These are phyloP conservation scores for Gardenia jasminoides DNA, from an alignment of 257 asterid species.

Conservation along the genomic window DNA sequence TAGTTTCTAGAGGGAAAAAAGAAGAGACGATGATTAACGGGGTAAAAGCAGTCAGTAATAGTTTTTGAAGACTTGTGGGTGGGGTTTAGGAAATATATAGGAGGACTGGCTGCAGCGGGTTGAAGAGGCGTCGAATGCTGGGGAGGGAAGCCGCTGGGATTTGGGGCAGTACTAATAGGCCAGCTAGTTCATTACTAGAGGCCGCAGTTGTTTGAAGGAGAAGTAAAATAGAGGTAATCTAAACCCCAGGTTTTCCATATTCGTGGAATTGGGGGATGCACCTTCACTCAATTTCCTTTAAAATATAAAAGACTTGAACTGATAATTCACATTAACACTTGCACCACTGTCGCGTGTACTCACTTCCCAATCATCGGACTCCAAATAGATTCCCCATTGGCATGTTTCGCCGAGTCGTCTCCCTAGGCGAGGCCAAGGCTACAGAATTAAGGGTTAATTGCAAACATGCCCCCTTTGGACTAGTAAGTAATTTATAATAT, in stretches of 20 bases:
- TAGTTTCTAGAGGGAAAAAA: background rate
- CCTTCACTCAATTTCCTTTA: constrained; percentile 24
- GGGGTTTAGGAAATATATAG: constrained; percentile 5
- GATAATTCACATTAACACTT: constrained; percentile 8
- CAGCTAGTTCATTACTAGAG: constrained; percentile 6
- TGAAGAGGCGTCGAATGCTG: background rate
- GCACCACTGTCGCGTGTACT: constrained; percentile 34
- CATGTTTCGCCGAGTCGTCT: background rate
- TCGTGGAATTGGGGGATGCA: constrained; percentile 61
- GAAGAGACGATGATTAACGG: background rate
- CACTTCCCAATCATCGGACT: constrained; percentile 28
- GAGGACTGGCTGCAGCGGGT: background rate
- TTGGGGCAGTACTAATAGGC: background rate
- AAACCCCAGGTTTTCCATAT: constrained; percentile 43
- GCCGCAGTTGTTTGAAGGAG: constrained; percentile 44
- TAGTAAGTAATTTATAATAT: too few relatives aligned
- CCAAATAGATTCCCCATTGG: background rate
- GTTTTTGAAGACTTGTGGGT: background rate
- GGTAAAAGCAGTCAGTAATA: background rate
- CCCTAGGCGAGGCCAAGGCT: background rate
- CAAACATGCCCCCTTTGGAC: background rate
- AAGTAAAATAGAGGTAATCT: constrained; percentile 10
- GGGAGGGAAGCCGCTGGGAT: constrained; percentile 6
- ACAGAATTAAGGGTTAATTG: background rate
- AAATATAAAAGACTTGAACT: constrained; percentile 12